Percentiles rank a stretch among this genome's conserved stretches.
Evolutionary conservation across 1,284 basidiomycete species (phyloP).

Genomic region (Fomitopsis pinicola): DNA sequence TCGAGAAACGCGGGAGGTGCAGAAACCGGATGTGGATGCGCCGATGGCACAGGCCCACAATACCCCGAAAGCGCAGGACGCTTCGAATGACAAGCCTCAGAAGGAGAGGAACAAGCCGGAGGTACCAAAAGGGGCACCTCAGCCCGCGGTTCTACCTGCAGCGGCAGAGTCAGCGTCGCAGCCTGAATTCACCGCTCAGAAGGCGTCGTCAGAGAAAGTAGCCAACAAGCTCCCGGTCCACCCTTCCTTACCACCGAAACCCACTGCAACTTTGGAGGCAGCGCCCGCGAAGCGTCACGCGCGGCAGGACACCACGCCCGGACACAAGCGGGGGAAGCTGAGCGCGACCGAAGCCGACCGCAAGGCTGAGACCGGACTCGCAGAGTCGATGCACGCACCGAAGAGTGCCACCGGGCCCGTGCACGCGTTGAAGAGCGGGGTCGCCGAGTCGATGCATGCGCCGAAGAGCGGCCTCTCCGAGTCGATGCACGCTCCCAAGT

Average conservation of each 20-base stretch:
- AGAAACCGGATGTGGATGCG: background rate
- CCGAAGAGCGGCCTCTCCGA: slow-evolving; percentile 18
- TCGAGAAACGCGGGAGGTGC: background rate
- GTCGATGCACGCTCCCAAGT: slow-evolving; percentile 12
- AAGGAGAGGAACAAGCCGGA: background rate
- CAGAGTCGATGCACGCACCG: background rate
- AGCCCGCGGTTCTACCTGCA: background rate
- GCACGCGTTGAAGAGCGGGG: background rate
- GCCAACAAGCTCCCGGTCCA: slow-evolving; percentile 28
- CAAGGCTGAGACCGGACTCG: background rate
- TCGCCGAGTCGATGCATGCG: slow-evolving; percentile 14
- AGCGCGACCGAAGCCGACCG: background rate
- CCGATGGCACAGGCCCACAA: background rate
- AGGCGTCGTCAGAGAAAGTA: slow-evolving; percentile 11
- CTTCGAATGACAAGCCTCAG: background rate
- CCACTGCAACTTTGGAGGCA: slow-evolving; percentile 17
- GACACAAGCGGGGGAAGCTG: background rate
- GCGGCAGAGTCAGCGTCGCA: background rate
- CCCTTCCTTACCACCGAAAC: slow-evolving; percentile 48
- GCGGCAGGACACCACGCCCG: background rate
- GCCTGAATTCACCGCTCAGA: background rate
- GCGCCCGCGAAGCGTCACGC: slow-evolving; percentile 8
- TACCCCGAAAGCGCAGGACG: background rate
- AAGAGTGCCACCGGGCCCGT: slow-evolving; percentile 7
- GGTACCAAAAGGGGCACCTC: background rate